Conservation (phyloP, 2,329 filamentous ascomycete genomes). For the Aureobasidium leucospermi region DNA sequence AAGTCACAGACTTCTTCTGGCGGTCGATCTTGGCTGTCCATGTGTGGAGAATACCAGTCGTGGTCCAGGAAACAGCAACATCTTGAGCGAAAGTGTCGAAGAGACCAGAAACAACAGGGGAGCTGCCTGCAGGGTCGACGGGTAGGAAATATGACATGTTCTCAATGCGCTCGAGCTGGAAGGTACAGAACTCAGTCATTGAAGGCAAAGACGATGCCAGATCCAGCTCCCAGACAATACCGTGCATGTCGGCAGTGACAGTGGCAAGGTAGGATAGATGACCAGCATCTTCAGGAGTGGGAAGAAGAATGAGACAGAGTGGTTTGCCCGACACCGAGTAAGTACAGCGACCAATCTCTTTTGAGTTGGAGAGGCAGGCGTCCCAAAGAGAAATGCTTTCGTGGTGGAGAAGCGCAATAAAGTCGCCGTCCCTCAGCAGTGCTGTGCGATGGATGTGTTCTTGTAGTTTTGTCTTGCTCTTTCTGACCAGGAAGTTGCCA, state of each 20-base stretch:
- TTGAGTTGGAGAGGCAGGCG: slow-evolving; percentile 53
- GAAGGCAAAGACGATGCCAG: slow-evolving; percentile 27
- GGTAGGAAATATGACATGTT: slow-evolving; percentile 54
- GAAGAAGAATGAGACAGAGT: slow-evolving; percentile 71
- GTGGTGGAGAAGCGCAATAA: slow-evolving; percentile 72
- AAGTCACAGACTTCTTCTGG: slow-evolving; percentile 57
- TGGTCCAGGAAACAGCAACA: slow-evolving; percentile 77
- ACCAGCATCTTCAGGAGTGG: slow-evolving; percentile 51
- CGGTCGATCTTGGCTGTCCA: slow-evolving; percentile 74
- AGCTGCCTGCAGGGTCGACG: slow-evolving; percentile 76
- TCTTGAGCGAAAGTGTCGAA: slow-evolving; percentile 81
- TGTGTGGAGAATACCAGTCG: slow-evolving; percentile 65
- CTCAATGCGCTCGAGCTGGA: slow-evolving; percentile 54
- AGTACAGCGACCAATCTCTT: slow-evolving; percentile 49
- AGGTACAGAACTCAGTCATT: slow-evolving; percentile 62
- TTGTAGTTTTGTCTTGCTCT: slow-evolving; percentile 59
- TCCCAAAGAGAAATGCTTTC: slow-evolving; percentile 72
- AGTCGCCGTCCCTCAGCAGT: slow-evolving; percentile 67
- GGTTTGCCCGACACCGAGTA: slow-evolving; percentile 63
- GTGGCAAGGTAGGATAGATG: slow-evolving; percentile 62
- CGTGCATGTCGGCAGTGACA: slow-evolving; percentile 68
- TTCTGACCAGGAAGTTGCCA: slow-evolving; percentile 53
- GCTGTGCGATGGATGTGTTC: slow-evolving; percentile 75
- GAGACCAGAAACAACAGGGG: slow-evolving; percentile 64
- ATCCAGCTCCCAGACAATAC: slow-evolving; percentile 70